Conservation (phyloP, 257 asterid species). For the Lavandula angustifolia region DNA sequence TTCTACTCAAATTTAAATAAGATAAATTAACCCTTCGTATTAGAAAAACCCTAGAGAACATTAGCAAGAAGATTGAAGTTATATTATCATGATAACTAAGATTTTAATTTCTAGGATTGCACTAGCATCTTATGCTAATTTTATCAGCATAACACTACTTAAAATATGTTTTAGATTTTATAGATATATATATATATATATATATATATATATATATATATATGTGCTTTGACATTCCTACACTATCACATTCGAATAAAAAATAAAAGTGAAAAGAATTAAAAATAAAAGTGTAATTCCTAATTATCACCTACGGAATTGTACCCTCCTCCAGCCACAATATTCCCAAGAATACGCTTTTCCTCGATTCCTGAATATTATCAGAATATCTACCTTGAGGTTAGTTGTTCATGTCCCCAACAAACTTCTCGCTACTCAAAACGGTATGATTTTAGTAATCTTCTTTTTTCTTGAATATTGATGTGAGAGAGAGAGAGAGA, state of each 20-base stretch:
- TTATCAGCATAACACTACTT: too few relatives aligned
- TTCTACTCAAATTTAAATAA: too few relatives aligned
- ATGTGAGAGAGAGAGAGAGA: neutral
- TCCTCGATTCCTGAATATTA: slow-evolving; percentile 19
- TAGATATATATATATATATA: too few relatives aligned
- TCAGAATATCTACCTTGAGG: slow-evolving; percentile 42
- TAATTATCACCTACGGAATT: slow-evolving; percentile 17
- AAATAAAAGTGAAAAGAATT: neutral
- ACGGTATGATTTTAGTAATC: neutral
- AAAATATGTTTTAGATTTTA: too few relatives aligned
- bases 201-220: too few relatives aligned
- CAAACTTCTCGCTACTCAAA: slow-evolving; percentile 21
- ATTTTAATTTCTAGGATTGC: too few relatives aligned
- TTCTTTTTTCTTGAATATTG: slow-evolving; percentile 1
- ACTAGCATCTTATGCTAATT: too few relatives aligned
- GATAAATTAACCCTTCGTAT: too few relatives aligned
- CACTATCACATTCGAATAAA: neutral
- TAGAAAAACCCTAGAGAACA: too few relatives aligned
- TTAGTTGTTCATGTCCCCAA: slow-evolving; percentile 33
- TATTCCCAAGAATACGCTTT: slow-evolving; percentile 42
- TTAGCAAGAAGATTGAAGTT: too few relatives aligned
- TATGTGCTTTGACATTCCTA: too few relatives aligned
- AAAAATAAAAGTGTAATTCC: neutral
- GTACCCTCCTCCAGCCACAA: slow-evolving; percentile 22
- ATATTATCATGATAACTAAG: too few relatives aligned